Evolutionary conservation across 306 rosid species (phyloP).

Genomic region (Glycine tomentella): DNA sequence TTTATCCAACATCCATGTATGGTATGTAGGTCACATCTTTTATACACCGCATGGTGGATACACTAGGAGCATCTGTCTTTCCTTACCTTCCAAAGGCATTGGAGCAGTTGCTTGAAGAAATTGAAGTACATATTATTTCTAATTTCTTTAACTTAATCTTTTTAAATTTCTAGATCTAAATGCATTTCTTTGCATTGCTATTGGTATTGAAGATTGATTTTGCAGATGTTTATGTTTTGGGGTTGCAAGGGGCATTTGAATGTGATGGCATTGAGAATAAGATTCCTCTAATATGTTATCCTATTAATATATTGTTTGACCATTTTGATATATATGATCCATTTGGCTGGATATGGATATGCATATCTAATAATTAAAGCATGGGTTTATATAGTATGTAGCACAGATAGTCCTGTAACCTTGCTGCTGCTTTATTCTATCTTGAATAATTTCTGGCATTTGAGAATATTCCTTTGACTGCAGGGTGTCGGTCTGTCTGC

Average conservation of each 20-base stretch:
- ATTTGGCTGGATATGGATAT: neutral
- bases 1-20: slow-evolving; percentile 40
- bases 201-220: slow-evolving; percentile 13
- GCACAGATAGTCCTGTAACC: neutral
- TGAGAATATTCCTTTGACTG: slow-evolving; percentile 10
- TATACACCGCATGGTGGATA: slow-evolving; percentile 98
- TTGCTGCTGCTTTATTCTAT: slow-evolving; percentile 8
- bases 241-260: slow-evolving; percentile 19
- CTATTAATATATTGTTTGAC: neutral
- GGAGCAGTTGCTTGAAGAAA: slow-evolving; percentile 86
- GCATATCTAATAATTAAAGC: neutral
- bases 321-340: neutral
- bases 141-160: slow-evolving; percentile 3
- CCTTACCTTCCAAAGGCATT: slow-evolving; percentile 95
- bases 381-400: slow-evolving; percentile 24
- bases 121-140: slow-evolving; percentile 68
- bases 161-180: slow-evolving; percentile 27
- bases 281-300: neutral
- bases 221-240: slow-evolving; percentile 8
- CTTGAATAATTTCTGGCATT: slow-evolving; percentile 1
- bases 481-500: neutral
- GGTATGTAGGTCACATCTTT: slow-evolving; percentile 84
- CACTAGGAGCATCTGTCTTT: slow-evolving; percentile 84
- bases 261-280: slow-evolving; percentile 27
- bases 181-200: slow-evolving; percentile 31